Evolutionary conservation across 805 yeast genomes (phyloP).

Genomic region (Scheffersomyces ergatensis): DNA sequence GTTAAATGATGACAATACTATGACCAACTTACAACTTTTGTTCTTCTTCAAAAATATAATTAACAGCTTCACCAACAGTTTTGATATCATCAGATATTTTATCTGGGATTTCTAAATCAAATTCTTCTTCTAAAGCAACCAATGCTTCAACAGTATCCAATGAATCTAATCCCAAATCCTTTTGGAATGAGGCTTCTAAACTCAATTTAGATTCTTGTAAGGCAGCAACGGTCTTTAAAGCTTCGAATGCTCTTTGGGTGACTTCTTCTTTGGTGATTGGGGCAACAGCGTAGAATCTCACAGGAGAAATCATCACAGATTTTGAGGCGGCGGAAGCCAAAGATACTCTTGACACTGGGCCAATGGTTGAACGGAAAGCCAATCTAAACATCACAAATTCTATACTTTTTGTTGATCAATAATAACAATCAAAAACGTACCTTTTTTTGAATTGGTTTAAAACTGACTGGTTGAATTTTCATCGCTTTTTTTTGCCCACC

Average conservation of each 20-base stretch:
- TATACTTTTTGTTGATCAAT: too few species aligned
- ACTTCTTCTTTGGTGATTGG: slow-evolving; percentile 76
- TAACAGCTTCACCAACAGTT: slow-evolving; percentile 90
- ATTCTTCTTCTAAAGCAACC: slow-evolving; percentile 91
- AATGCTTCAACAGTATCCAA: slow-evolving; percentile 93
- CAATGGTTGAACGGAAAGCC: slow-evolving; percentile 42
- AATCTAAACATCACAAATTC: slow-evolving; percentile 49
- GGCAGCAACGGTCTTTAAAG: slow-evolving; percentile 56
- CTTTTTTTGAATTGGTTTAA: too few species aligned
- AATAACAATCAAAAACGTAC: too few species aligned
- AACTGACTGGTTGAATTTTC: too few species aligned
- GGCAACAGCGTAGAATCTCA: slow-evolving; percentile 59
- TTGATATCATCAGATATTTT: slow-evolving; percentile 90
- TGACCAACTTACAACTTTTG: slow-evolving; percentile 19
- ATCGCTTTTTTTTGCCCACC: too few species aligned
- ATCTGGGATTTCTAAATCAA: slow-evolving; percentile 82
- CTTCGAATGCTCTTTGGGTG: slow-evolving; percentile 76
- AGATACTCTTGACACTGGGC: slow-evolving; percentile 30
- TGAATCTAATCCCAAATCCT: slow-evolving; percentile 86
- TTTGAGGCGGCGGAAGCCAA: slow-evolving; percentile 13
- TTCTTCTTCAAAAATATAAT: slow-evolving; percentile 72
- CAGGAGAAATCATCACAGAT: slow-evolving; percentile 23
- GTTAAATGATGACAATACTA: too few species aligned
- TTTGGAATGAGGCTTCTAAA: slow-evolving; percentile 53
- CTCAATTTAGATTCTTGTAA: slow-evolving; percentile 43